phyloP scores from a whole-genome alignment of 345 rosid species.

The Draba incana region DNA sequence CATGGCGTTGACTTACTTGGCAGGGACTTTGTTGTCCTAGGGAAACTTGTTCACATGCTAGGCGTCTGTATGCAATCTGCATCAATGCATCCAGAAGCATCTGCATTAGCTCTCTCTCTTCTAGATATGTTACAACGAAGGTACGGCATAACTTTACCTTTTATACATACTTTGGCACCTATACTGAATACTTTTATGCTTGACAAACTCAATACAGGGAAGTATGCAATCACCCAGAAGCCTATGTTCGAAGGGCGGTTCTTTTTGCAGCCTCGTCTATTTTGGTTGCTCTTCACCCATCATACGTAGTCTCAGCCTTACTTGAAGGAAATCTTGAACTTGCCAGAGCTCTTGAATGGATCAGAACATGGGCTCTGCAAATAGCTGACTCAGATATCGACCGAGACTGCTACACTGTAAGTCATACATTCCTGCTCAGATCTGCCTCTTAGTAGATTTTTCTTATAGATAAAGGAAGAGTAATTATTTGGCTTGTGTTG shows the following conservation, averaged over 20 bases:
- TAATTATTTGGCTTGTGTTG: neutral
- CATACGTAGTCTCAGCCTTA: slow-evolving; percentile 70
- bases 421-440: slow-evolving; percentile 26
- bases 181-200: slow-evolving; percentile 14
- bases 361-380: slow-evolving; percentile 77
- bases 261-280: slow-evolving; percentile 86
- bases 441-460: slow-evolving; percentile 8
- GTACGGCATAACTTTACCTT: slow-evolving; percentile 41
- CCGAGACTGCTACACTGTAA: slow-evolving; percentile 83
- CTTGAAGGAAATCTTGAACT: slow-evolving; percentile 74
- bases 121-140: slow-evolving; percentile 85
- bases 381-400: slow-evolving; percentile 79
- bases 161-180: neutral
- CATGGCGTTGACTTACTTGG: slow-evolving; percentile 99
- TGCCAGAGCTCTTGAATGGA: slow-evolving; percentile 88
- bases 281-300: slow-evolving; percentile 82
- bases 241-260: slow-evolving; percentile 87
- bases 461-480: slow-evolving; percentile 4
- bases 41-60: slow-evolving; percentile 93
- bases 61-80: slow-evolving; percentile 88
- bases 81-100: slow-evolving; percentile 95
- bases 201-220: slow-evolving; percentile 58
- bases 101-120: slow-evolving; percentile 75
- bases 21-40: slow-evolving; percentile 86
- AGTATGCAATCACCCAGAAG: slow-evolving; percentile 83